Conservation (phyloP, 1,284 basidiomycete species). For the Filobasidium uniguttulatum region DNA sequence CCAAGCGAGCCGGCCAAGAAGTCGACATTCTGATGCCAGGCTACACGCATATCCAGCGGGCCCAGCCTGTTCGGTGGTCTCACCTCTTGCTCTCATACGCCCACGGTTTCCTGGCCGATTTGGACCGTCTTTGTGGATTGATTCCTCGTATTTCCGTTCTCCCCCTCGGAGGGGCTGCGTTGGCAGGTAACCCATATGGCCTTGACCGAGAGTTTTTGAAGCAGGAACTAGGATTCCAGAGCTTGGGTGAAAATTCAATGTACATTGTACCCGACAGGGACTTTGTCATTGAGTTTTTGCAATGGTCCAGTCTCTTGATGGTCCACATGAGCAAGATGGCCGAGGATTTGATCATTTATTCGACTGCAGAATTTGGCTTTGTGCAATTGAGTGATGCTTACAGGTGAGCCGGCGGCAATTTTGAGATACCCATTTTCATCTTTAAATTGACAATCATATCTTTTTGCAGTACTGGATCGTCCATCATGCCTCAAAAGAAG, state of each 20-base stretch:
- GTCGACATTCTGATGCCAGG: slow-evolving; percentile 83
- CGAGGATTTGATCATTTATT: slow-evolving; percentile 94
- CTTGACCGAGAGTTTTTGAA: slow-evolving; percentile 82
- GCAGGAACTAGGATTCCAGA: slow-evolving; percentile 67
- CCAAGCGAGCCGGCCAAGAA: slow-evolving; percentile 81
- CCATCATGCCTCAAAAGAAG: slow-evolving; percentile 99
- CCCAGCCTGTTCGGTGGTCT: slow-evolving; percentile 96
- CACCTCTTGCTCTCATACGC: slow-evolving; percentile 92
- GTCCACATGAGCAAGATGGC: slow-evolving; percentile 87
- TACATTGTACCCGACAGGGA: slow-evolving; percentile 94
- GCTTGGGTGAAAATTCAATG: slow-evolving; percentile 80
- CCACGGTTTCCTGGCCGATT: slow-evolving; percentile 75
- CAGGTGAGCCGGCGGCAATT: slow-evolving; percentile 45
- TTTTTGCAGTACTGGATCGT: slow-evolving; percentile 70
- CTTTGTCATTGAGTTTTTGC: slow-evolving; percentile 92
- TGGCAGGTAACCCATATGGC: slow-evolving; percentile 90
- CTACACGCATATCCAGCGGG: slow-evolving; percentile 95
- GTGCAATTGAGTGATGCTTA: slow-evolving; percentile 89
- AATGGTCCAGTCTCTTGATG: slow-evolving; percentile 88
- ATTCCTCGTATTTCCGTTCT: slow-evolving; percentile 75
- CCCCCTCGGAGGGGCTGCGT: slow-evolving; percentile 83
- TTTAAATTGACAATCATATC: background rate
- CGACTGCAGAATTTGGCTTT: slow-evolving; percentile 92
- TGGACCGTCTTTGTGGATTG: slow-evolving; percentile 72
- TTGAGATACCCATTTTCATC: background rate